Percentiles rank a stretch among this genome's conserved stretches.
phyloP scores from a whole-genome alignment of 345 rosid genomes.

The Gossypium longicalyx region DNA sequence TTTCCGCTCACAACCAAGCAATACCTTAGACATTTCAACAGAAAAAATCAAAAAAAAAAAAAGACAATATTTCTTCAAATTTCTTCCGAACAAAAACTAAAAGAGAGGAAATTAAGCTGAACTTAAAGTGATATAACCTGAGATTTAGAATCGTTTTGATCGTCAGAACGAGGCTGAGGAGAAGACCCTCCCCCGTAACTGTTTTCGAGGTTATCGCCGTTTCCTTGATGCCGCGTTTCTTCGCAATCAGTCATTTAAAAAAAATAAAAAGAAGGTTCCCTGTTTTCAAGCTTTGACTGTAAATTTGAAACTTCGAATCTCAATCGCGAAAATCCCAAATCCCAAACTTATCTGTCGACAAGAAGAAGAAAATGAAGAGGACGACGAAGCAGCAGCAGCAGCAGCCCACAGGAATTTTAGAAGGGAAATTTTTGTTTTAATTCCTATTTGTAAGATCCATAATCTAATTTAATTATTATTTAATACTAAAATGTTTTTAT shows the following conservation, averaged over 20 bases:
- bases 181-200: conserved; percentile 12
- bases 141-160: conserved; percentile 6
- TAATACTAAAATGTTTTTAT: no score
- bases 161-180: conserved; percentile 17
- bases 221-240: conserved; percentile 5
- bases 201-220: conserved; percentile 8
- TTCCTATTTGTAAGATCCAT: no score
- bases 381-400: no score
- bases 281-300: neutral
- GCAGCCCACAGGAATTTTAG: no score
- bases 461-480: no score
- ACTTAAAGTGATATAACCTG: neutral
- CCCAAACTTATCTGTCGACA: neutral
- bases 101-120: neutral
- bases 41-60: neutral
- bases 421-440: no score
- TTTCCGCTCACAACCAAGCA: neutral
- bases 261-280: no score
- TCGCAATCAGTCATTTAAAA: conserved; percentile 16
- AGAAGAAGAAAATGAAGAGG: no score
- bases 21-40: neutral
- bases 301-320: neutral
- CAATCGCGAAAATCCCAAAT: conserved; percentile 3
- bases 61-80: neutral
- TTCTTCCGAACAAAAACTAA: neutral